Evolutionary conservation across 495 filamentous ascomycete species (phyloP).

Genomic region (Podospora pseudopauciseta): DNA sequence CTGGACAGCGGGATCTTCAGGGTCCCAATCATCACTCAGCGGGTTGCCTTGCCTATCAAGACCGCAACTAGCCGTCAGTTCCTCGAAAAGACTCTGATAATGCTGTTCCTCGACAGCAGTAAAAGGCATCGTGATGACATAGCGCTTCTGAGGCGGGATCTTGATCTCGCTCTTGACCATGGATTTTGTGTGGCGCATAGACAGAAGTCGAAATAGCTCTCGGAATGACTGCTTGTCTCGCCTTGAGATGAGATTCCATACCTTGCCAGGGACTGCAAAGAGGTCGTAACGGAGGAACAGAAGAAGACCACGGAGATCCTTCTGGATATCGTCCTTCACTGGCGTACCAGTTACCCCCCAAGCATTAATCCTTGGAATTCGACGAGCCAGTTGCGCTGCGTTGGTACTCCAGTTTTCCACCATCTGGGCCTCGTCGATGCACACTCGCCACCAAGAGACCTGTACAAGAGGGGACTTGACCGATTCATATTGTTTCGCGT

Average conservation of each 20-base stretch:
- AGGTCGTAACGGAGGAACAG: conserved; percentile 78
- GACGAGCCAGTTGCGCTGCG: conserved; percentile 72
- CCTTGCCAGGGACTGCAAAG: conserved; percentile 54
- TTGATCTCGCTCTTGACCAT: conserved; percentile 66
- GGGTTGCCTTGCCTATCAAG: conserved; percentile 63
- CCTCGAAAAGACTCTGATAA: conserved; percentile 66
- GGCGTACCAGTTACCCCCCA: conserved; percentile 96
- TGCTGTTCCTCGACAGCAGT: conserved; percentile 83
- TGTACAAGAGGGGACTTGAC: conserved; percentile 70
- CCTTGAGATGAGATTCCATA: conserved; percentile 65
- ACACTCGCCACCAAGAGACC: conserved; percentile 87
- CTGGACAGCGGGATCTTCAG: conserved; percentile 51
- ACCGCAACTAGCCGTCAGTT: conserved; percentile 67
- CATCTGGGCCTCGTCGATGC: conserved; percentile 95
- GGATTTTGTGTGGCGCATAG: conserved; percentile 83
- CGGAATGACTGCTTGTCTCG: conserved; percentile 58
- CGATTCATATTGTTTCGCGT: conserved; percentile 61
- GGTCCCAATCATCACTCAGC: conserved; percentile 56
- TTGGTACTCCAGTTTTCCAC: conserved; percentile 82
- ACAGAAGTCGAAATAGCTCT: conserved; percentile 61
- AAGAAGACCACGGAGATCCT: conserved; percentile 66
- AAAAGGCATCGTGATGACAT: conserved; percentile 87
- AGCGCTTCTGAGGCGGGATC: conserved; percentile 73
- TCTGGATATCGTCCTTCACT: conserved; percentile 68
- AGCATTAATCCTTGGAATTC: conserved; percentile 78